Percentiles rank a stretch among this genome's conserved stretches.
These are phyloP conservation scores for Akanthomyces uredinophilus DNA, from an alignment of 2,329 filamentous ascomycete species.

Conservation along the genomic window DNA sequence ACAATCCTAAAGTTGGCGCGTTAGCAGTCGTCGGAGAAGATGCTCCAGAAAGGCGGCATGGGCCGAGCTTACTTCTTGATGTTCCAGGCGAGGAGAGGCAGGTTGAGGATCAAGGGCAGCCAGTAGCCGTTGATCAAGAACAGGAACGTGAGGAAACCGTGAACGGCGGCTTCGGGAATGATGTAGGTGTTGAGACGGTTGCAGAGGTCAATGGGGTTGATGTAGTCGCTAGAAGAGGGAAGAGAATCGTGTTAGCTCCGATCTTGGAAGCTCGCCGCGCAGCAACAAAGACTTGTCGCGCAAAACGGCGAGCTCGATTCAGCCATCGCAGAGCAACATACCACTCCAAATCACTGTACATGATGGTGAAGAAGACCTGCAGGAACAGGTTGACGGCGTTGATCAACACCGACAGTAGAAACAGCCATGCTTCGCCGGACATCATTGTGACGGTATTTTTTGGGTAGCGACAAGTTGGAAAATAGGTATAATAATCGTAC, in stretches of 20 bases:
- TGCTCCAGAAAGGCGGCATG: neutral
- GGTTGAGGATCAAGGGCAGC: conserved; percentile 85
- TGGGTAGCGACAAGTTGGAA: neutral
- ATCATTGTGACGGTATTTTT: conserved; percentile 44
- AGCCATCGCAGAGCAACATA: conserved; percentile 43
- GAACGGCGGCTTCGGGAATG: conserved; percentile 94
- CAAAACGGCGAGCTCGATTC: neutral
- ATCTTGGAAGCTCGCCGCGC: neutral
- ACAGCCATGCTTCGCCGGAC: conserved; percentile 98
- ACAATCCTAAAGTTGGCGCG: conserved; percentile 61
- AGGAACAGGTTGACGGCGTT: conserved; percentile 99
- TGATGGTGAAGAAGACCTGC: conserved; percentile 99
- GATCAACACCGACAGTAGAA: conserved; percentile 94
- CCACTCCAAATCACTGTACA: conserved; percentile 99
- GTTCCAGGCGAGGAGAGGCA: conserved; percentile 90
- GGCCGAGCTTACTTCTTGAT: conserved; percentile 79
- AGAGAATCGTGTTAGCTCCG: conserved; percentile 8
- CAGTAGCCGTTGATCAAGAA: conserved; percentile 99
- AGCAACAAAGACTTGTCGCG: neutral
- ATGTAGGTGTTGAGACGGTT: conserved; percentile 99
- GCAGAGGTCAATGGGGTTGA: conserved; percentile 99
- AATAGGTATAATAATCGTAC: conserved; percentile 2
- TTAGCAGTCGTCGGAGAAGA: conserved; percentile 18
- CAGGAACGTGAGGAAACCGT: conserved; percentile 89
- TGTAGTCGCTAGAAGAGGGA: conserved; percentile 74